Evolutionary conservation across 2,329 filamentous ascomycete genomes (phyloP), one percentile per base, ranked within the genome.

Genomic region (Aspergillus tamarii): DNA sequence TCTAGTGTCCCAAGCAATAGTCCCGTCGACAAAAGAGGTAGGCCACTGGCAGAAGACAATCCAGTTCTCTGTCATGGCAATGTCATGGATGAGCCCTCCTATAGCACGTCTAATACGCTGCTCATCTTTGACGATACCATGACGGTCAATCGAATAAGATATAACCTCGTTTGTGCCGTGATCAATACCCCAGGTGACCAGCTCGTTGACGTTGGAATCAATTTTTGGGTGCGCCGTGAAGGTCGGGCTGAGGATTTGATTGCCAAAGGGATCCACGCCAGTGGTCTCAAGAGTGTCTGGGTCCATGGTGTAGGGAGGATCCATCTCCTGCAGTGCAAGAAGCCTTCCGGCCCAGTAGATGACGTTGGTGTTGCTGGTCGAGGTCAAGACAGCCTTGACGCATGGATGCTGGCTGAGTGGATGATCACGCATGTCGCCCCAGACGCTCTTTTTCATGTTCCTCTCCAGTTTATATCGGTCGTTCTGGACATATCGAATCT

Each of bases 311-410:
- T 80, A 81, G 0, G 84, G 84, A 2, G 84, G 84, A 11, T 83
- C 80, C 23, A 81, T 79, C 3, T 85, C 81, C 67, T 87, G 88
- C 58, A 88, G 69, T 55, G 67, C 69, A 2, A 70, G 58, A 2
- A 70, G 45, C 8, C 83, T 80, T 0, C 85, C 85, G 5, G 83
- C 76, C 83, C 84, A 88, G 68, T 84, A 86, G 1, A 84, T 77
- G 21, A 88, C 77, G 63, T 88, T 88, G 2, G 86, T 88, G 66
- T 88, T 88, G 4, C 82, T 78, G 0, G 78, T 80, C 8, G 69
- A 75, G 48, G 72, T 67, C 14, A 75, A 63, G n/a, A 71, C 70
- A 39, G 72, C 71, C 56, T 74, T 69, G 16, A 78, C 73, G 1
- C 64, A 59, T 4, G 59, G 59, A 19, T 74, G 73, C 66, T 79